Evolutionary conservation across 306 rosid species (phyloP).

Genomic region (Dryas octopetala): DNA sequence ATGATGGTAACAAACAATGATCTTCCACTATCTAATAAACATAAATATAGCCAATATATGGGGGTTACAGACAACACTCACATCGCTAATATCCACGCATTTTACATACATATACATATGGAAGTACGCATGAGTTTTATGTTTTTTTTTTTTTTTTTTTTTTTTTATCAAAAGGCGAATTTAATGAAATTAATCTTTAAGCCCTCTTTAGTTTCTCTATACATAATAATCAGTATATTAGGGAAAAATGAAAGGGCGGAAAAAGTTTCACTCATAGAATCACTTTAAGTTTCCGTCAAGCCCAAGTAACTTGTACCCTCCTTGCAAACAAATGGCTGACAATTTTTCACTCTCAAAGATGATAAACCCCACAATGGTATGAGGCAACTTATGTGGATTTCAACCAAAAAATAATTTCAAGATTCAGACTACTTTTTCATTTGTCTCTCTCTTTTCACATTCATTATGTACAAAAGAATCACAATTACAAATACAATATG

Average conservation of each 20-base stretch:
- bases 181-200: neutral
- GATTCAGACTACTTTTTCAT: neutral
- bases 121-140: neutral
- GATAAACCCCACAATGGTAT: neutral
- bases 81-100: neutral
- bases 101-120: neutral
- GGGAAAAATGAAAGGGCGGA: neutral
- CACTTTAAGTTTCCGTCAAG: neutral
- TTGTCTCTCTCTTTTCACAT: neutral
- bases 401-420: neutral
- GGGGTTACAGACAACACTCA: neutral
- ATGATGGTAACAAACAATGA: neutral
- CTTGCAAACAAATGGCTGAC: neutral
- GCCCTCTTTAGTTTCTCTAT: neutral
- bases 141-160: no score
- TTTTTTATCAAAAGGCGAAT: neutral
- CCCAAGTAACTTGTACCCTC: neutral
- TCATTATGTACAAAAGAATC: neutral
- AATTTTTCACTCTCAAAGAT: neutral
- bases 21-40: neutral
- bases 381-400: neutral
- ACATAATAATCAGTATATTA: neutral
- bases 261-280: neutral
- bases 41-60: neutral
- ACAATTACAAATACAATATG: slow-evolving; percentile 7